Base-by-base conservation (phyloP, 2,329 filamentous ascomycete species). In the Rhynchosporium graminicola region DNA sequence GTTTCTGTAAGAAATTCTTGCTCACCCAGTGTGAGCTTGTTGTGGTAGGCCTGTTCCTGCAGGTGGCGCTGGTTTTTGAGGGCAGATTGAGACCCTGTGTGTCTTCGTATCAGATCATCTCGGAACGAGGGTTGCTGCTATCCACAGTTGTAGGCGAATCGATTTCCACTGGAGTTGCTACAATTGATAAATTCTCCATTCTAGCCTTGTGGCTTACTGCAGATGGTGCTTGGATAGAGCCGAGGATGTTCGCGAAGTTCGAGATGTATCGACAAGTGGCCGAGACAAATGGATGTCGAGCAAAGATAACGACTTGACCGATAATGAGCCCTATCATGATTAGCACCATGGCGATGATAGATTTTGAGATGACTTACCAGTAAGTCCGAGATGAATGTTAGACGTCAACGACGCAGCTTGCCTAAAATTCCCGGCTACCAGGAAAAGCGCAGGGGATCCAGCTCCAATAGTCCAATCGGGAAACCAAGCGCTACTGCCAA, bases 351-450 rank as follows among this genome's bases (percentile, higher is more conserved):
- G 9, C 8, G 5, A 10, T 46, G 8, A 33, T 20, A 7, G 2
- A 26, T 4, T 26, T 26, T 38, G 2, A 12, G 7, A 13, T 28
- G 10, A 57, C 55, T 36, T 33, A 62, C 61, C 59, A 48, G 43
- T 31, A 50, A 51, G 20, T 12, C 63, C 31, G 45, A 66, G 48
- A 26, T 45, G 42, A 48, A 50, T 45, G 51, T 73, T 73, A 8
- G 66, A 65, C 26, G 54, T 26, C 7, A 71, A 29, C 28, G 68
- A 70, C 50, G 70, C 63, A 15, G 66, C 59, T 20, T 71, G 59
- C 3, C 69, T 69, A 58, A 69, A 69, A 36, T 66, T 70, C 3
- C 71, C 71, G 33, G 69, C 12, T 26, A 69, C 33, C 5, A 74
- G 47, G 6, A 64, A 48, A n/a, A 57, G 29, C 8, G 67, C 29